These are phyloP conservation scores for Groenewaldozyma salmanticensis DNA, from an alignment of 805 yeast genomes.

Conservation along the genomic window DNA sequence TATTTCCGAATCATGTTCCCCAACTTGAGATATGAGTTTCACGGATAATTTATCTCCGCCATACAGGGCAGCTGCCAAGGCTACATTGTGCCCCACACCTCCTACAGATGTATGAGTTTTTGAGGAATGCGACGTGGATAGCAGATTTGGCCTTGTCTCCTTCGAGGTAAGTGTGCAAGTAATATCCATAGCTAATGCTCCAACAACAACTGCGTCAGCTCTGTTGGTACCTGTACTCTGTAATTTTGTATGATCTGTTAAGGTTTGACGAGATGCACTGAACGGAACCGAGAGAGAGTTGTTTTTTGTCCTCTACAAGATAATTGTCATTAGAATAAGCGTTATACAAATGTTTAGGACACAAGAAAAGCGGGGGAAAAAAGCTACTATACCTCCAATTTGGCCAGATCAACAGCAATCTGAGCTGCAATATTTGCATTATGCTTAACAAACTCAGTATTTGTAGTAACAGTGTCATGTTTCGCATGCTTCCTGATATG, in stretches of 20 bases:
- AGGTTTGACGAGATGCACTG: too few relatives aligned
- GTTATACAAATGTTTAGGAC: too few relatives aligned
- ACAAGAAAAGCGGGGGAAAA: background rate
- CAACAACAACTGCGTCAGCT: conserved; percentile 42
- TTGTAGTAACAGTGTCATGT: conserved; percentile 62
- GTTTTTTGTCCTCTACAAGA: too few relatives aligned
- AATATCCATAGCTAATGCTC: conserved; percentile 70
- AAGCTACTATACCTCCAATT: conserved; percentile 25
- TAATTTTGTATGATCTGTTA: too few relatives aligned
- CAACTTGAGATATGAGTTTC: conserved; percentile 50
- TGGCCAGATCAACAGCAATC: conserved; percentile 48
- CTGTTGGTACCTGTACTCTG: too few relatives aligned
- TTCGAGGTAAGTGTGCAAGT: conserved; percentile 38
- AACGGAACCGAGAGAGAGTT: too few relatives aligned
- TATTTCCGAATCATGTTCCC: conserved; percentile 36
- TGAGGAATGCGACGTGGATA: conserved; percentile 67
- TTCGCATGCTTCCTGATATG: conserved; percentile 57
- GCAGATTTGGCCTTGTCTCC: conserved; percentile 21
- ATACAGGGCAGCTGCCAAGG: conserved; percentile 42
- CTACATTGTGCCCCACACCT: conserved; percentile 78
- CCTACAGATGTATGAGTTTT: conserved; percentile 49
- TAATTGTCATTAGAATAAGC: too few relatives aligned
- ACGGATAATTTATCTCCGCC: conserved; percentile 16
- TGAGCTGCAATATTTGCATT: conserved; percentile 62
- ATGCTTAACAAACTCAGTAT: conserved; percentile 65